Evolutionary conservation across 2,329 filamentous ascomycete genomes (phyloP), one percentile per base, ranked within the genome.

Genomic region (Fusarium verticillioides): DNA sequence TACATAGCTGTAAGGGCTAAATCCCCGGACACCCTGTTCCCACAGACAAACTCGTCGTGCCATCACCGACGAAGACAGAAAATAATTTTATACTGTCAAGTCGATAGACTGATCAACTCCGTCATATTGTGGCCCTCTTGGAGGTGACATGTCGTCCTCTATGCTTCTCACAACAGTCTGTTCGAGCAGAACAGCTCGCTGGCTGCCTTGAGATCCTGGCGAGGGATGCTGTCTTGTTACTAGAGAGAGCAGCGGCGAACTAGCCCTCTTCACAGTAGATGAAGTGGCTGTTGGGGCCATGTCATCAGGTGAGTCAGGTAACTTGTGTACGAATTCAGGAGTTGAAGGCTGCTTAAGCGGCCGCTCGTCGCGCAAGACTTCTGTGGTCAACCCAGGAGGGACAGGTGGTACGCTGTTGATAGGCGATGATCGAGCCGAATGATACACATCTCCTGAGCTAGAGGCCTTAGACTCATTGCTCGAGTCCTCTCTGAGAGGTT

Each of bases 51-150:
- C 30, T 44, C 39, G 57, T 26, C 32, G 26, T 36, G 9, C 40
- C 54, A 28, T n/a, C 28, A 16, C 21, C 19, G 19, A 49, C 26
- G 30, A 50, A 40, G 28, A 21, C 26, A 44, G 37, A 26, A 36
- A 36, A 21, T n/a, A 21, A 18, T 30, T 19, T 63, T 46, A 50
- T 26, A n/a, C 49, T 18, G 66, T 68, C 56, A 78, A 64, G 53
- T 73, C 72, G 46, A 77, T 69, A 23, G 66, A 54, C n/a, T 75
- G 72, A 28, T 81, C 81, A 44, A 82, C 75, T n/a, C 81, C 81
- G 53, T 80, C 79, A 63, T 82, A 82, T 42, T 74, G 75, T 9
- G 78, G 69, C 18, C 74, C 73, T 23, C 28, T 57, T 15, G 49
- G 28, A 12, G 57, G 30, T 9, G 57, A 39, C 16, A 46, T 60